These are phyloP conservation scores for Eucalyptus coolabah DNA, from an alignment of 345 rosid species.

Conservation along the genomic window DNA sequence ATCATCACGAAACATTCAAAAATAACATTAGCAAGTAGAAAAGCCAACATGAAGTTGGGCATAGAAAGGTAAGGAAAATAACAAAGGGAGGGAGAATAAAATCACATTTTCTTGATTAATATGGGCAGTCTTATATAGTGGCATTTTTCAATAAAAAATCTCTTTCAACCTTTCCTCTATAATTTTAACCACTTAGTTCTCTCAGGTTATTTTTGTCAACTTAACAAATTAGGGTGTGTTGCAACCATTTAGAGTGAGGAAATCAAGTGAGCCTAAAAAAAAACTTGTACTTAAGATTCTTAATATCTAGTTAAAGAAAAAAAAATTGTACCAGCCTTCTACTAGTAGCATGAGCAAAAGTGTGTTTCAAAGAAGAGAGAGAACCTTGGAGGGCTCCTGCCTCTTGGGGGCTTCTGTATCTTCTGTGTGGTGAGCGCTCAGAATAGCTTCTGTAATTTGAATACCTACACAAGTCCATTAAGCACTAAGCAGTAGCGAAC, in stretches of 20 bases:
- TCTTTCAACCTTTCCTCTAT: background rate
- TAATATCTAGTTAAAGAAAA: background rate
- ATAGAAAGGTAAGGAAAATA: background rate
- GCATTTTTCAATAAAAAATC: background rate
- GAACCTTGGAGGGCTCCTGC: constrained; percentile 78
- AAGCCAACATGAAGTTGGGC: background rate
- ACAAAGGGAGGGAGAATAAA: background rate
- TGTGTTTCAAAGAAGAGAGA: background rate
- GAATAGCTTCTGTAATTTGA: constrained; percentile 42
- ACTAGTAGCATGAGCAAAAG: background rate
- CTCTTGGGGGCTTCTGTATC: constrained; percentile 68
- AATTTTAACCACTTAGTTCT: background rate
- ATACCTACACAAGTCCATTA: constrained; percentile 19
- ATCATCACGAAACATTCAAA: background rate
- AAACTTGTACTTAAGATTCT: background rate
- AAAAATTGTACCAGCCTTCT: background rate
- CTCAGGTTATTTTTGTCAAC: background rate
- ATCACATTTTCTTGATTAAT: background rate
- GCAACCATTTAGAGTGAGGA: background rate
- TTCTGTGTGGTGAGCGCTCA: constrained; percentile 36
- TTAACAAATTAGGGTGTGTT: background rate
- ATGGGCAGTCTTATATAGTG: background rate
- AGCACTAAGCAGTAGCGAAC: background rate
- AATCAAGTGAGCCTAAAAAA: background rate
- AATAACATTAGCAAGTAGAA: background rate